Percentiles rank a stretch among this genome's conserved stretches.
These are phyloP conservation scores for Plenodomus biglobosus DNA, from an alignment of 2,329 filamentous ascomycete species.

Conservation along the genomic window DNA sequence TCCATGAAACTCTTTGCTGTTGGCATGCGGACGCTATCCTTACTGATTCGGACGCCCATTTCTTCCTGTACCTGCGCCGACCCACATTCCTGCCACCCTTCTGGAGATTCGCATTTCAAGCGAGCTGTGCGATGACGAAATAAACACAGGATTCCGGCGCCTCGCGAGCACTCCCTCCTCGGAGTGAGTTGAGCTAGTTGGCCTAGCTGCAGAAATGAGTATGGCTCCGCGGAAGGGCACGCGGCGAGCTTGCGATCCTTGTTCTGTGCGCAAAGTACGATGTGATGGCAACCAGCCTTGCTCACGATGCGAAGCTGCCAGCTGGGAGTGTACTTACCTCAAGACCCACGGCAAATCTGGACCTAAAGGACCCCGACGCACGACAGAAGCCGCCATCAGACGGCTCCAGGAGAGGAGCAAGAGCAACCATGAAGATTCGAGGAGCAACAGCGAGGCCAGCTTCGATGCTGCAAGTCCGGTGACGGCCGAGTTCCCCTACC, in stretches of 20 bases:
- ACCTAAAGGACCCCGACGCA: conserved; percentile 39
- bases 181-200: conserved; percentile 13
- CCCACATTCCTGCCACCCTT: conserved; percentile 5
- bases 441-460: conserved; percentile 40
- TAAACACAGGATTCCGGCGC: conserved; percentile 19
- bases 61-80: conserved; percentile 9
- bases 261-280: conserved; percentile 39
- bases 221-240: conserved; percentile 41
- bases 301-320: conserved; percentile 35
- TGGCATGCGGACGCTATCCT: conserved; percentile 5
- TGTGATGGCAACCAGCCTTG: conserved; percentile 42
- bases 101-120: conserved; percentile 6
- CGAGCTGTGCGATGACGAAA: conserved; percentile 23
- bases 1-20: conserved; percentile 16
- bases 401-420: conserved; percentile 37
- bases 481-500: conserved; percentile 28
- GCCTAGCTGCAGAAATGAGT: conserved; percentile 22
- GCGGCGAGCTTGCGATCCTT: conserved; percentile 41
- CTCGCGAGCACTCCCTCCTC: conserved; percentile 18
- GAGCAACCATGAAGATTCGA: conserved; percentile 22
- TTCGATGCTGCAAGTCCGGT: conserved; percentile 35
- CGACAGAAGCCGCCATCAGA: conserved; percentile 39
- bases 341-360: conserved; percentile 43
- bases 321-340: conserved; percentile 43
- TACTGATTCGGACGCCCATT: conserved; percentile 5